Evolutionary conservation across 306 rosid species (phyloP).

Genomic region (Cucumis cinereus): DNA sequence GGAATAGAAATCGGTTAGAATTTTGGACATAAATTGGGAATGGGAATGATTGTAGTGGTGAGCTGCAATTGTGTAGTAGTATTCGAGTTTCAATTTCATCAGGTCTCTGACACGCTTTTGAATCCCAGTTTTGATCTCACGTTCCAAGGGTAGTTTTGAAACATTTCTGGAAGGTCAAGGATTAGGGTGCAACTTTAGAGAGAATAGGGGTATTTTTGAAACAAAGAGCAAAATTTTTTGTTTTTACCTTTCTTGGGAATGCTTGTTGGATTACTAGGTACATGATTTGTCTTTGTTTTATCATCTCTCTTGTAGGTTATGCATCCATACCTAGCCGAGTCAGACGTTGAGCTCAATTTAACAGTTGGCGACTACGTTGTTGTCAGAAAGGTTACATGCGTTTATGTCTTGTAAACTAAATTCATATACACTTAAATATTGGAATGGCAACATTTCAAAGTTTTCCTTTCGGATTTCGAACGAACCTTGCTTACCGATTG

Average conservation of each 20-base stretch:
- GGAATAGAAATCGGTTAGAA: no score
- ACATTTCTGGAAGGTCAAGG: no score
- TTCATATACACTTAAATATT: background rate
- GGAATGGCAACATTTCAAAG: background rate
- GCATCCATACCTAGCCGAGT: conserved; percentile 69
- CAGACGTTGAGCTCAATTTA: conserved; percentile 78
- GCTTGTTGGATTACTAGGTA: background rate
- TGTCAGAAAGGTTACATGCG: conserved; percentile 61
- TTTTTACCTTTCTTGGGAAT: background rate
- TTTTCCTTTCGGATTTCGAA: background rate
- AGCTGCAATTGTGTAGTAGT: no score
- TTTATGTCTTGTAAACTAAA: conserved; percentile 1
- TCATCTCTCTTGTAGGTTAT: conserved; percentile 41
- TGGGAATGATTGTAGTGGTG: no score
- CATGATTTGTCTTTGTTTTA: conserved; percentile 6
- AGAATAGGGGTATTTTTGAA: no score
- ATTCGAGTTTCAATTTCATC: no score
- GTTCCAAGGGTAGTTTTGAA: no score
- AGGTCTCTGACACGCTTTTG: no score
- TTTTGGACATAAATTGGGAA: no score
- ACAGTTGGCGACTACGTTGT: conserved; percentile 77
- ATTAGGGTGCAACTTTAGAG: no score
- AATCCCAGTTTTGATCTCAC: no score
- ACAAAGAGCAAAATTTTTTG: no score
- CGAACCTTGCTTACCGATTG: background rate